Evolutionary conservation across 1,284 basidiomycete genomes (phyloP).

Genomic region (Wallemia mellicola): DNA sequence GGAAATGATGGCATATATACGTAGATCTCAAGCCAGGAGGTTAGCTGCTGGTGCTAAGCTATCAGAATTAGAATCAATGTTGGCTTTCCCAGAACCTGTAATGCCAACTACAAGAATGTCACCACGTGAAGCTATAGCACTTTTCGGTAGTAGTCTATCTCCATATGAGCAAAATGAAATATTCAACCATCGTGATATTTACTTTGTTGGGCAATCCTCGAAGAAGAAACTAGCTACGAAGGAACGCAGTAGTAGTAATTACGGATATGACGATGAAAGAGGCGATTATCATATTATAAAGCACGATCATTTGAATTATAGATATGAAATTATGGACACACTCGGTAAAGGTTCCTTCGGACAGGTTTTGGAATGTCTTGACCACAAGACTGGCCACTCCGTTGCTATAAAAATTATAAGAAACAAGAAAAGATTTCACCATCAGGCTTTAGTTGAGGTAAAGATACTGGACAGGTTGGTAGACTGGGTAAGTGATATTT

Average conservation of each 20-base stretch:
- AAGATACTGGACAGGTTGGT: conserved; percentile 87
- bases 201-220: conserved; percentile 47
- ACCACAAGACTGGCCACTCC: conserved; percentile 83
- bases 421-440: conserved; percentile 97
- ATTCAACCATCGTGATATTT: conserved; percentile 55
- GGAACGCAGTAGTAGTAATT: conserved; percentile 54
- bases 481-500: conserved; percentile 56
- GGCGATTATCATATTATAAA: conserved; percentile 81
- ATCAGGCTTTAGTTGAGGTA: conserved; percentile 93
- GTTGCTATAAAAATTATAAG: conserved; percentile 98
- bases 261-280: conserved; percentile 91
- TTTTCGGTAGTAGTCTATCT: conserved; percentile 28
- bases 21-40: conserved; percentile 62
- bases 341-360: conserved; percentile 97
- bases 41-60: conserved; percentile 50
- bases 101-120: conserved; percentile 35
- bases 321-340: conserved; percentile 74
- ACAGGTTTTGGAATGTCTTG: conserved; percentile 82
- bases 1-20: conserved; percentile 87
- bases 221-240: conserved; percentile 47
- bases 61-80: conserved; percentile 58
- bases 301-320: conserved; percentile 78
- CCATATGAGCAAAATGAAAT: conserved; percentile 77
- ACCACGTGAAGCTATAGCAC: conserved; percentile 30
- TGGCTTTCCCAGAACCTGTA: conserved; percentile 72